Evolutionary conservation across 2,329 filamentous ascomycete species (phyloP), one percentile per base, ranked within the genome.

Genomic region (Didymella lethalis): DNA sequence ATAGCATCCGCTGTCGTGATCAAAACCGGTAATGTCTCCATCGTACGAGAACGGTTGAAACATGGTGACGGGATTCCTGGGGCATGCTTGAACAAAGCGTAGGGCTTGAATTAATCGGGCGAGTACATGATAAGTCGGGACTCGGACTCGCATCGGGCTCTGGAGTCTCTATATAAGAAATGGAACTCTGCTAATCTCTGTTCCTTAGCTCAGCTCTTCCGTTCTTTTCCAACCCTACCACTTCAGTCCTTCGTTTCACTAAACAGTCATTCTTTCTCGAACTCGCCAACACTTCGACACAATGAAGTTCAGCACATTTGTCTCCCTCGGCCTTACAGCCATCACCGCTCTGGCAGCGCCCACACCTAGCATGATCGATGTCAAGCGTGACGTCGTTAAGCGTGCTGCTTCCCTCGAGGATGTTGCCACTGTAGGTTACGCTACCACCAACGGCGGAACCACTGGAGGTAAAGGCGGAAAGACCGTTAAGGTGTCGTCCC

Each of bases 401-500:
- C 67, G 70, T 52, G 70, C 71, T 32, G 64, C 69, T 48, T 61
- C 72, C 45, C 59, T 66, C 18, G 67, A 69, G 36, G 73, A 75
- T 48, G 56, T 63, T 38, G 68, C 74, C 12, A 68, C 60, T 16
- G 64, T 68, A 52, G 74, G 74, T 8, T 77, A 70, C 55, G 74
- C 74, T 43, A 75, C 73, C 20, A 51, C 65, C 48, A 75, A 76
- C 44, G 74, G 74, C 25, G 73, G 74, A 45, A 79, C 78, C 11
- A 78, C 74, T 25, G 78, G 77, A 57, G 78, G 78, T 58, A 69
- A 68, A 52, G 75, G 76, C 14, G 77, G 77, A 18, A 68, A 66
- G 32, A 72, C 69, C 18, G 69, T 76, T 51, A 72, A 71, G 29
- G 77, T 79, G 34, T 65, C 69, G n/a, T 68, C 68, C 29, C 66